phyloP scores from a whole-genome alignment of 768 basidiomycete species.

The Symmetrospora coprosmae region DNA sequence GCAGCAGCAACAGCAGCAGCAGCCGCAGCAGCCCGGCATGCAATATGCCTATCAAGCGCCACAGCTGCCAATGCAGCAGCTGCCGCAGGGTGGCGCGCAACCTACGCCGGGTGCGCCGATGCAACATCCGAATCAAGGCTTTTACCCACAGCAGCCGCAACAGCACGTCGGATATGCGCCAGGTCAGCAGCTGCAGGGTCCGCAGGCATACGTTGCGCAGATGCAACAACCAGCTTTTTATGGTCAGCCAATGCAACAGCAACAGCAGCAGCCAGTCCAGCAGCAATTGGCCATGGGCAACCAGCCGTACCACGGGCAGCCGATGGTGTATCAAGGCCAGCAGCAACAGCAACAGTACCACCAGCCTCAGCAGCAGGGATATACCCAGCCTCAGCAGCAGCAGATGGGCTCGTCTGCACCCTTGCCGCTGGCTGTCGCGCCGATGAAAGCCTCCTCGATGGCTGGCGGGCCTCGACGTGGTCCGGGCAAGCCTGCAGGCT shows the following conservation, averaged over 20 bases:
- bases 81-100: neutral
- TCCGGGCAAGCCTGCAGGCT: neutral
- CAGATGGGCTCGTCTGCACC: too few species aligned
- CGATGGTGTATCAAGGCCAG: too few species aligned
- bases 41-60: too few species aligned
- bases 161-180: neutral
- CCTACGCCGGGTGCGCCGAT: neutral
- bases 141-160: neutral
- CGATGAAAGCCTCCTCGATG: slow-evolving; percentile 1
- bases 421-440: neutral
- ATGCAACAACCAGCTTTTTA: neutral
- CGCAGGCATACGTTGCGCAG: neutral
- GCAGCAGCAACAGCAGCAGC: too few species aligned
- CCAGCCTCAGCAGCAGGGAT: too few species aligned
- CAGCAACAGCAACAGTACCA: too few species aligned
- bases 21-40: too few species aligned
- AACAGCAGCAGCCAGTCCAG: neutral
- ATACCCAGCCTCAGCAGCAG: too few species aligned
- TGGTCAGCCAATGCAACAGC: neutral
- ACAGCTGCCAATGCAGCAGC: neutral
- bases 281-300: neutral
- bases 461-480: neutral
- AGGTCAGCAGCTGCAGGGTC: neutral
- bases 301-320: neutral
- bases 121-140: neutral